Conservation (phyloP, 148 eudicot species). For the Persicaria maculosa region DNA sequence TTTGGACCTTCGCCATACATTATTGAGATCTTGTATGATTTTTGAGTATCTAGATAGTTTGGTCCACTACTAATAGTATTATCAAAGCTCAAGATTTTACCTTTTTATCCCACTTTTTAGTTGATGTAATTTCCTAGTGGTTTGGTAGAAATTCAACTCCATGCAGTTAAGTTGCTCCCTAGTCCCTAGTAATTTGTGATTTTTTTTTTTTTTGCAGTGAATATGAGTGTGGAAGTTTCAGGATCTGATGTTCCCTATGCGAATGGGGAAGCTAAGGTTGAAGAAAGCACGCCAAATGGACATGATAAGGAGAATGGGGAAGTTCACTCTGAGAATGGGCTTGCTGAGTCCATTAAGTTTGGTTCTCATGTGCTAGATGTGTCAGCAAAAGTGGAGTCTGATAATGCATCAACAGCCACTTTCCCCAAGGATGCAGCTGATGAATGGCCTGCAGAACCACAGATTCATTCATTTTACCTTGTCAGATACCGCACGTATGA, state of each 20-base stretch:
- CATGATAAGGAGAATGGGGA: slow-evolving; percentile 36
- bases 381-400: slow-evolving; percentile 33
- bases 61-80: too few relatives aligned
- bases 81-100: neutral
- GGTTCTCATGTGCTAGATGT: slow-evolving; percentile 58
- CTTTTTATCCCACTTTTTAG: neutral
- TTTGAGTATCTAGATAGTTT: too few relatives aligned
- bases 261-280: slow-evolving; percentile 30
- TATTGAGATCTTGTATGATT: neutral
- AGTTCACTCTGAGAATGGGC: slow-evolving; percentile 15
- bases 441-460: slow-evolving; percentile 66
- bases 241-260: slow-evolving; percentile 45
- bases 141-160: neutral
- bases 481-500: slow-evolving; percentile 55
- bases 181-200: neutral
- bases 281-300: slow-evolving; percentile 16
- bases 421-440: slow-evolving; percentile 71
- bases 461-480: slow-evolving; percentile 54
- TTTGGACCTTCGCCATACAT: neutral
- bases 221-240: slow-evolving; percentile 38
- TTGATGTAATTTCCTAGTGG: neutral
- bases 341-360: slow-evolving; percentile 43
- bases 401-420: slow-evolving; percentile 27
- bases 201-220: neutral
- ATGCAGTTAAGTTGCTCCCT: neutral